Evolutionary conservation across 768 basidiomycete species (phyloP), one percentile per base, ranked within the genome.

Genomic region (Boletellus ananas): DNA sequence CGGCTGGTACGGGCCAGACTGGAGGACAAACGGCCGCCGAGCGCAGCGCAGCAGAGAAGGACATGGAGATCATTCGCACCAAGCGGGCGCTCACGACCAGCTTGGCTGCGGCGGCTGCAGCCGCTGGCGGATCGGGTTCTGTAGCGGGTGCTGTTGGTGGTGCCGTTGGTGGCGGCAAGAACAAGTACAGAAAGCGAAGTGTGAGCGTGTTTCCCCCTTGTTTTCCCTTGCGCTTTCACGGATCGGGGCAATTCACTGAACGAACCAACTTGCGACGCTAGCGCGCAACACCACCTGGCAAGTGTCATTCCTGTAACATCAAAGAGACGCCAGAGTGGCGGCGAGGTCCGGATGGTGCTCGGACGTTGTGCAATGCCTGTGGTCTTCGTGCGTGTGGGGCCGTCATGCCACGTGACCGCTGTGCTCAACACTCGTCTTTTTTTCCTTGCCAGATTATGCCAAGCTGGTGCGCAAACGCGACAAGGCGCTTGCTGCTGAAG

Each of bases 301-400:
- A 90, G 63, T 91, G 89, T 60, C 87, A 90, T 68, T 90, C 89
- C 29, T 91, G 89, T 65, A 87, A 89, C 69, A 90, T 90, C 49
- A 76, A 85, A 51, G 89, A 91, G 64, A 91, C 89, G 4, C 89
- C 89, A n/a, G 89, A 91, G 66, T 91, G 89, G 89, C 70, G 89
- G 46, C 79, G 88, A 21, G 89, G 89, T 14, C 89, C 89, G 3
- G 89, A 90, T 61, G 89, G 89, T 4, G 88, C 89, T 21, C 72
- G 89, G 61, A 91, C 89, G 8, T 64, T 91, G 59, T 91, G 89
- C 63, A 91, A 90, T 64, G 89, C 89, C 37, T 91, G 89, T 69
- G 89, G 89, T 29, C 70, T 91, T 58, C 89, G 89, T 91, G 66
- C 64, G 48, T 54, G 23, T 44, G 2, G 35, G 2, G 17, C 21